A percentile compares a stretch with the other conserved stretches of the same genome.
These are phyloP conservation scores for Colletotrichum caudatum DNA, from an alignment of 2,329 filamentous ascomycete species.

Conservation along the genomic window DNA sequence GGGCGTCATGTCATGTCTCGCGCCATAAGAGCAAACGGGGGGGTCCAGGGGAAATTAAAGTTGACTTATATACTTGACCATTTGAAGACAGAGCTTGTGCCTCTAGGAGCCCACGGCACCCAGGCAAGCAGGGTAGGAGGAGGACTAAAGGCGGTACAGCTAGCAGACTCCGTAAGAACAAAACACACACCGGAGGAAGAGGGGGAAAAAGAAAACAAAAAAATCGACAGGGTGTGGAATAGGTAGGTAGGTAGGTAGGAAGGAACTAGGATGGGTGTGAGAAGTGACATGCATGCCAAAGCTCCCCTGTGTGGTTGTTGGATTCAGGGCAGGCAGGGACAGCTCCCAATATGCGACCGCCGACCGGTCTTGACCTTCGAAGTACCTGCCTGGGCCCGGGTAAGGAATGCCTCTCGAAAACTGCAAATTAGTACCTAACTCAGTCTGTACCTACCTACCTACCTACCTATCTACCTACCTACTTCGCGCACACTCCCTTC, in stretches of 20 bases:
- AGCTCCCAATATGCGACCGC: not conserved
- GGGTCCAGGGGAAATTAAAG: conserved; percentile 51
- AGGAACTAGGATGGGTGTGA: conserved; percentile 18
- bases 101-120: conserved; percentile 35
- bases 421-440: no score
- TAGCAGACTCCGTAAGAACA: conserved; percentile 22
- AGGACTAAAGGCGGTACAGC: conserved; percentile 29
- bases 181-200: not conserved
- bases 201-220: not conserved
- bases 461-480: no score
- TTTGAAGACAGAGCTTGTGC: conserved; percentile 44
- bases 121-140: not conserved
- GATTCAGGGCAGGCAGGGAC: conserved; percentile 28
- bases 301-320: conserved; percentile 13
- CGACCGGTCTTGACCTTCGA: not conserved
- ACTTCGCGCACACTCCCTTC: not conserved
- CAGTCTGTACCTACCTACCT: no score
- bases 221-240: conserved; percentile 31
- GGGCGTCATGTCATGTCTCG: conserved; percentile 57
- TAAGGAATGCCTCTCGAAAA: not conserved
- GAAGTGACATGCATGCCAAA: conserved; percentile 38
- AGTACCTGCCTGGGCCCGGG: not conserved
- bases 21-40: conserved; percentile 55
- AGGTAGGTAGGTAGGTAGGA: not conserved
- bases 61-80: conserved; percentile 55